Base-by-base conservation (phyloP, 2,329 filamentous ascomycete species). In the Eutypa lata region DNA sequence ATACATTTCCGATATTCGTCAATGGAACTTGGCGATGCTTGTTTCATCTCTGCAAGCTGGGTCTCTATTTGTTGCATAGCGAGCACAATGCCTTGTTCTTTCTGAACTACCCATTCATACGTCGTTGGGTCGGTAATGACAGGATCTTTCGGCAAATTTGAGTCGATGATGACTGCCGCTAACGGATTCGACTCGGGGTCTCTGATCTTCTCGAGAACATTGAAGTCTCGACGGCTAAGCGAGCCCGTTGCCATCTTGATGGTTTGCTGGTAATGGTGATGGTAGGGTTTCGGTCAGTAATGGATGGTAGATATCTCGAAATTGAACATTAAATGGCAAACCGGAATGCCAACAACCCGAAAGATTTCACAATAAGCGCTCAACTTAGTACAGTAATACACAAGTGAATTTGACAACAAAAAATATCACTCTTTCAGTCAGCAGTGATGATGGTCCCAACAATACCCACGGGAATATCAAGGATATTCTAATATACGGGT, bases 181-280 rank as follows among this genome's bases (percentile, higher is more conserved):
- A 78, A 73, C 14, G 84, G 80, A 56, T 86, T 78, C 7, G 78
- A 78, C 63, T 88, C 85, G 1, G 84, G 84, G 55, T 88, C 84
- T 61, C 81, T 82, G 68, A 88, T 87, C 66, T 87, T 87, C 57
- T 82, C 78, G 53, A 88, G 78, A 59, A 88, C 77, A 52, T 82
- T 77, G 66, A 83, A 71, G 65, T 88, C 85, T 57, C 80, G 79
- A 45, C 69, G 73, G 65, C 79, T 86, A 53, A 88, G 73, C 14
- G 73, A 67, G 51, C 73, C 63, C 51, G 70, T 65, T 43, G 78
- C 68, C 82, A 84, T 85, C 16, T 31, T 54, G 48, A 19, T 3
- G 47, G 50, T 48, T 35, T 43, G 10, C 13, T 45, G 42, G 21
- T 28, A 11, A 45, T 10, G 19, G 48, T 44, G 44, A 19, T 22